phyloP scores from a whole-genome alignment of 805 yeast genomes.

The Saccharomycopsis sp. region DNA sequence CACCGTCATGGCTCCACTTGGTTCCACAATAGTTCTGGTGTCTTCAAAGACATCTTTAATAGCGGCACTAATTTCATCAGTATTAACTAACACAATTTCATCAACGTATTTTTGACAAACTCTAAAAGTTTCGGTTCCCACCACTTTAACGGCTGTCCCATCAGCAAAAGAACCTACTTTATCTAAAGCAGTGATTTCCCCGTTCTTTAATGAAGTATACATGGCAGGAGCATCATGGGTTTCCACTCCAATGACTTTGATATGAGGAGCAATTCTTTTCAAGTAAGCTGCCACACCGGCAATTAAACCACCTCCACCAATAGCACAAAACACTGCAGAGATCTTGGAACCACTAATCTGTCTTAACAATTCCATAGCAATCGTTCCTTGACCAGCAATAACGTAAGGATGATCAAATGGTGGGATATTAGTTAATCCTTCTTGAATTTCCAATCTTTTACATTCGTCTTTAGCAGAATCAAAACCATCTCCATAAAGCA shows the following conservation, averaged over 20 bases:
- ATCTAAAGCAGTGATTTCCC: conserved; percentile 44
- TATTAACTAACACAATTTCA: conserved; percentile 72
- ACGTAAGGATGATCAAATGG: conserved; percentile 98
- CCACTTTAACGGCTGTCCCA: conserved; percentile 88
- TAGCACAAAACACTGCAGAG: conserved; percentile 81
- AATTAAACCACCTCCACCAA: conserved; percentile 96
- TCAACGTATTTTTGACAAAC: conserved; percentile 73
- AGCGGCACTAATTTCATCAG: conserved; percentile 95
- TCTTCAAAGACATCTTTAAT: conserved; percentile 95
- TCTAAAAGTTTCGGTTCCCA: conserved; percentile 89
- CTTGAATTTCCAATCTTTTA: conserved; percentile 50
- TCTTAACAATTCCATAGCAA: conserved; percentile 85
- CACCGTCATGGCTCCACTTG: conserved; percentile 93
- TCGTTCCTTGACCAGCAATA: conserved; percentile 98
- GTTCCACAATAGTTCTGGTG: conserved; percentile 88
- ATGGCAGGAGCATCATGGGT: conserved; percentile 94
- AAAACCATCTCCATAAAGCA: conserved; percentile 85
- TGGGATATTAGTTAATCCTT: conserved; percentile 84
- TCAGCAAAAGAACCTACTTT: conserved; percentile 97
- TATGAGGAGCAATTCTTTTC: conserved; percentile 96
- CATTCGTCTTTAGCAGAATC: conserved; percentile 95
- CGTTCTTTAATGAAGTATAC: conserved; percentile 51
- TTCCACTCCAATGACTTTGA: conserved; percentile 91
- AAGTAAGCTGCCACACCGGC: conserved; percentile 87
- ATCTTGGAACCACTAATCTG: conserved; percentile 72